A percentile compares a stretch with the other conserved stretches of the same genome.
Evolutionary conservation across 768 basidiomycete species (phyloP).

Genomic region (Tylopilus rubrobrunneus): DNA sequence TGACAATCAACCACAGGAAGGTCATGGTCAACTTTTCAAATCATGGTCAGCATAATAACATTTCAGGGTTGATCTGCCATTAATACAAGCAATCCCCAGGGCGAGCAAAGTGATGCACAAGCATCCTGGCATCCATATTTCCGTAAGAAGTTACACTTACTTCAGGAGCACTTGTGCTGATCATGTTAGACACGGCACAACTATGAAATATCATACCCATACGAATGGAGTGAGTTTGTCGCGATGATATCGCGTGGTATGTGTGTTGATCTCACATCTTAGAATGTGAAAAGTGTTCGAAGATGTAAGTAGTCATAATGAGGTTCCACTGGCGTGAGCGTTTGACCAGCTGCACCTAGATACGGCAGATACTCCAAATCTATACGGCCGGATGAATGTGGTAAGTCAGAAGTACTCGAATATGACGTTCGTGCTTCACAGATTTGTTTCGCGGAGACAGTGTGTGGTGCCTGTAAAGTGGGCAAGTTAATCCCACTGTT

Average conservation of each 20-base stretch:
- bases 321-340: background rate
- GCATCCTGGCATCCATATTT: slow-evolving; percentile 66
- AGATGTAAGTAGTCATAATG: slow-evolving; percentile 43
- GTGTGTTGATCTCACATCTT: slow-evolving; percentile 5
- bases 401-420: slow-evolving; percentile 35
- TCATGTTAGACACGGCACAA: slow-evolving; percentile 56
- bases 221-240: slow-evolving; percentile 59
- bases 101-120: slow-evolving; percentile 65
- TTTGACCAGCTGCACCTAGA: slow-evolving; percentile 32
- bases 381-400: slow-evolving; percentile 59
- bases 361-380: slow-evolving; percentile 76
- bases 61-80: background rate
- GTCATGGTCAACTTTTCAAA: slow-evolving; percentile 71
- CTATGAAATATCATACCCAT: slow-evolving; percentile 74
- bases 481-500: slow-evolving; percentile 62
- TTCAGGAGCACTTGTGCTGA: background rate
- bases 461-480: slow-evolving; percentile 61
- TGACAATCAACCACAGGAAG: slow-evolving; percentile 62
- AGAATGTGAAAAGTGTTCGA: slow-evolving; percentile 65
- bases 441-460: slow-evolving; percentile 30
- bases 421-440: background rate
- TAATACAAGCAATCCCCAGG: slow-evolving; percentile 33
- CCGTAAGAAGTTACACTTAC: slow-evolving; percentile 39
- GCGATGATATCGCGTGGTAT: background rate
- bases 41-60: slow-evolving; percentile 47